phyloP scores from a whole-genome alignment of 306 rosid genomes.

The Vigna nakashimae region DNA sequence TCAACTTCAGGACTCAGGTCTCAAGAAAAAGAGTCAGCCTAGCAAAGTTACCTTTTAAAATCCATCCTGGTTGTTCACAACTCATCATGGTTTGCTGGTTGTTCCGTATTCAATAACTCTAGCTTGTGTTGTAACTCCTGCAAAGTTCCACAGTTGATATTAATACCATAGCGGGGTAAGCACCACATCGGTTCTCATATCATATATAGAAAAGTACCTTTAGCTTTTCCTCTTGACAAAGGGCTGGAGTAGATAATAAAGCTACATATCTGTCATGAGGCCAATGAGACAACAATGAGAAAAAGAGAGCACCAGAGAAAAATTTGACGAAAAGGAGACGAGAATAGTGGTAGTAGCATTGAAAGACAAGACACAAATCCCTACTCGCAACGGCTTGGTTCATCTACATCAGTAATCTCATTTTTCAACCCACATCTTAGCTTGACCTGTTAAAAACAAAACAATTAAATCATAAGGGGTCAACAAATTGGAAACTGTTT shows the following conservation, averaged over 20 bases:
- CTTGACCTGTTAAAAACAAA: conserved; percentile 68
- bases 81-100: conserved; percentile 76
- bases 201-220: conserved; percentile 58
- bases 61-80: conserved; percentile 54
- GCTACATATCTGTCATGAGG: conserved; percentile 77
- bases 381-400: conserved; percentile 99
- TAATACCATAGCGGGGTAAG: conserved; percentile 41
- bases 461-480: conserved; percentile 15
- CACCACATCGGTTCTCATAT: conserved; percentile 16
- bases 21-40: conserved; percentile 30
- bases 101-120: conserved; percentile 71
- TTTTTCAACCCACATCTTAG: conserved; percentile 87
- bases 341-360: background rate
- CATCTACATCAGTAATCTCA: conserved; percentile 90
- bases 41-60: conserved; percentile 42
- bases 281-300: conserved; percentile 39
- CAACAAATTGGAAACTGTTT: conserved; percentile 5
- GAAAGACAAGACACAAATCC: conserved; percentile 37
- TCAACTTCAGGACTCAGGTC: conserved; percentile 38
- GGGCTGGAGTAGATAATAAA: conserved; percentile 80
- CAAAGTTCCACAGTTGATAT: conserved; percentile 36
- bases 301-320: conserved; percentile 23
- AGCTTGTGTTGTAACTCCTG: conserved; percentile 89
- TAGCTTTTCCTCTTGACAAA: conserved; percentile 85
- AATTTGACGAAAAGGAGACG: conserved; percentile 9